Evolutionary conservation across 768 basidiomycete genomes (phyloP), one percentile per base, ranked within the genome.

Genomic region (Termitomyces eurrhizus): DNA sequence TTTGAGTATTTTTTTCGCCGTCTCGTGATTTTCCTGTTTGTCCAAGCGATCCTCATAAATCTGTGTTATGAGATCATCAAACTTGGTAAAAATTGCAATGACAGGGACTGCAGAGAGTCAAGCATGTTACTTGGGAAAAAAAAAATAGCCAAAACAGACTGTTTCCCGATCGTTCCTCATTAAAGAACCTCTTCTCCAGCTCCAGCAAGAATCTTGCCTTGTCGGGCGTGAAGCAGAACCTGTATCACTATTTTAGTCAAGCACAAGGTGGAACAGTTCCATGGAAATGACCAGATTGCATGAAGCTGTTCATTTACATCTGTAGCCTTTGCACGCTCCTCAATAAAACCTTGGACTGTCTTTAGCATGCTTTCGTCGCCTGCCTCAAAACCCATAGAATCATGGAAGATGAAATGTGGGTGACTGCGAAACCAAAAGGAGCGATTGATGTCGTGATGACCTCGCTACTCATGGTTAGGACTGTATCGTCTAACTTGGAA

Each of bases 321-420:
- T 51, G 50, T 51, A n/a, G 50, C 50, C n/a, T 51, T 11, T 35
- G 1, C 18, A 51, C 13, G 18, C 33, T 21, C 35, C 50, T 33
- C 12, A 21, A 51, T 51, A n/a, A 33, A 51, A 5, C n/a, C 50
- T 35, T 39, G 54, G 7, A 53, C 52, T 39, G 7, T 53, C 52
- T 39, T 53, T 1, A 53, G 37, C 39, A 16, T 16, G 26, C 14
- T 32, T 18, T 49, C 52, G 4, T 26, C 52, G n/a, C 41, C 41
- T 35, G 50, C 33, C 33, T 51, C 32, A 8, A 51, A 51, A 5
- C 50, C 33, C 18, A n/a, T 18, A 55, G 41, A 55, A 44, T 55
- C 37, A 41, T 55, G 29, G 29, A 55, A 44, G 54, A 55, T 55
- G 41, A 44, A 55, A 18, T 55, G 14, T 7, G 54, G 54, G 41